phyloP scores from a whole-genome alignment of 306 rosid genomes.

The Cucumis melo region DNA sequence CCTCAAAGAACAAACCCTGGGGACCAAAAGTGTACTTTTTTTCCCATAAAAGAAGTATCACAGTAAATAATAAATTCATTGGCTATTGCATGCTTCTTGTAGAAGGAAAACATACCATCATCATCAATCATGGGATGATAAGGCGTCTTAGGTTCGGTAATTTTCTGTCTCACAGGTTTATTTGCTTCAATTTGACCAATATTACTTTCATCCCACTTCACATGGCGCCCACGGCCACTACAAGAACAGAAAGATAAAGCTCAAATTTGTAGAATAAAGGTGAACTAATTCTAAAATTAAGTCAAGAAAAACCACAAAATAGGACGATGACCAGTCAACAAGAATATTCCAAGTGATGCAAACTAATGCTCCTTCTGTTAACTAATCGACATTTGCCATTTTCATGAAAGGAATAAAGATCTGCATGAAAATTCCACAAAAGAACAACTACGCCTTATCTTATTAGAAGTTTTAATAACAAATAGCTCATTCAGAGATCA shows the following conservation, averaged over 20 bases:
- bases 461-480: background rate
- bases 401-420: background rate
- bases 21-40: background rate
- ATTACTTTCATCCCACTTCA: conserved; percentile 87
- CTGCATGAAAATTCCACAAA: background rate
- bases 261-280: background rate
- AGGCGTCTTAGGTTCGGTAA: conserved; percentile 97
- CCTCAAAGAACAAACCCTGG: background rate
- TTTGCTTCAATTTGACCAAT: conserved; percentile 85
- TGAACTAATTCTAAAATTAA: background rate
- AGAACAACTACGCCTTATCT: background rate
- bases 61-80: background rate
- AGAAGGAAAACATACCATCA: conserved; percentile 33
- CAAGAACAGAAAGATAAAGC: background rate
- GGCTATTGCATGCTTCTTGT: background rate
- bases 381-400: background rate
- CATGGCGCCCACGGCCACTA: conserved; percentile 38
- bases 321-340: background rate
- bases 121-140: conserved; percentile 92
- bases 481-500: background rate
- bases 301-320: background rate
- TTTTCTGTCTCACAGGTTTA: conserved; percentile 98
- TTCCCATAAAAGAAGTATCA: background rate
- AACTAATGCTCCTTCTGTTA: background rate
- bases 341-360: background rate